phyloP scores from a whole-genome alignment of 192 early-diverging fungal species.

The Anaeromyces robustus region DNA sequence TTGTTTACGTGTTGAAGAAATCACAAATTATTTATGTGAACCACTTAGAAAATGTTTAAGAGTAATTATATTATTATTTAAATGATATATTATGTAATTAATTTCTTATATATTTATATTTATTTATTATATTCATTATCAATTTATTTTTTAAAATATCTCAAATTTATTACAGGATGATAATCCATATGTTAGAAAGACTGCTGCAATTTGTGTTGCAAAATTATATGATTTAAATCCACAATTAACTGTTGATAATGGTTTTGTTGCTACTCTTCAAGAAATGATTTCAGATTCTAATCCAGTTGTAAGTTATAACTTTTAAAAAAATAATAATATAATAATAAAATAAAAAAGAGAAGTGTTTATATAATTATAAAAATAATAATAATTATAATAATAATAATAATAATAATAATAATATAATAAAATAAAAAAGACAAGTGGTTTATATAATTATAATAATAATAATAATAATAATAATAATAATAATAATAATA shows the following conservation, averaged over 20 bases:
- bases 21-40: conserved; percentile 82
- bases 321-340: background rate
- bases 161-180: conserved; percentile 45
- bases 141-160: too few species aligned
- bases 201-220: conserved; percentile 86
- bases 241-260: conserved; percentile 75
- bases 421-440: too few species aligned
- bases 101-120: too few species aligned
- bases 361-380: background rate
- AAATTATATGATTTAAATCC: conserved; percentile 89
- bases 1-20: conserved; percentile 86
- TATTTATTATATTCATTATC: too few species aligned
- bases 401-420: too few species aligned
- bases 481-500: too few species aligned
- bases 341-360: background rate
- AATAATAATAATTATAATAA: too few species aligned
- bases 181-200: conserved; percentile 95
- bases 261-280: conserved; percentile 69
- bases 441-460: too few species aligned
- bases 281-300: conserved; percentile 87
- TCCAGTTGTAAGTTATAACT: conserved; percentile 62
- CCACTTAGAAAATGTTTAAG: conserved; percentile 73
- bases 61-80: background rate
- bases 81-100: too few species aligned
- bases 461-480: too few species aligned